Percentiles rank a stretch among this genome's conserved stretches.
These are phyloP conservation scores for Xylaria arbuscula DNA, from an alignment of 2,329 filamentous ascomycete species.

Conservation along the genomic window DNA sequence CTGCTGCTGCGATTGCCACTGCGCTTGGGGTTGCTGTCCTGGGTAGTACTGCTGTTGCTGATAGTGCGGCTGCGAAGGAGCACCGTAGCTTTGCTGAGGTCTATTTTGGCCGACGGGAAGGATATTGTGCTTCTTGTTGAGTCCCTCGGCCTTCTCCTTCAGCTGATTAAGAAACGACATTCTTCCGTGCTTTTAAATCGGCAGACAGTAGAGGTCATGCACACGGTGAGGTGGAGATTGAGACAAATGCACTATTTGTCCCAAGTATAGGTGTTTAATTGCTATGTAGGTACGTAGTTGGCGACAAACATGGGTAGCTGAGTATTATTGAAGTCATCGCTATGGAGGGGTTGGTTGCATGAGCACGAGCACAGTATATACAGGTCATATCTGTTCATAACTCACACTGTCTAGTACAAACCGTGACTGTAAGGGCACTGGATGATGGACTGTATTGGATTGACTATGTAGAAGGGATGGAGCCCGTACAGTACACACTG, in stretches of 20 bases:
- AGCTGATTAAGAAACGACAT: slow-evolving; percentile 53
- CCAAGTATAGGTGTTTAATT: background rate
- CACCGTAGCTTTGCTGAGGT: slow-evolving; percentile 38
- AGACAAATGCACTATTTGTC: background rate
- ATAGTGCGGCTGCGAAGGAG: slow-evolving; percentile 22
- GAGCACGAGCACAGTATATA: background rate
- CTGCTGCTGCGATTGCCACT: slow-evolving; percentile 26
- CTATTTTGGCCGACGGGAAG: slow-evolving; percentile 42
- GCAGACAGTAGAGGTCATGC: background rate
- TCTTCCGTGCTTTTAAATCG: slow-evolving; percentile 2
- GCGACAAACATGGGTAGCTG: background rate
- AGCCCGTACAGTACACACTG: too few species aligned
- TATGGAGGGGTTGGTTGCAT: slow-evolving; percentile 4
- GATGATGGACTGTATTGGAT: too few species aligned
- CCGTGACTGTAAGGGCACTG: too few species aligned
- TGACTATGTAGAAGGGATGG: too few species aligned
- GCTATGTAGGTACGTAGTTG: background rate
- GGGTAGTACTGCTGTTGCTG: slow-evolving; percentile 41
- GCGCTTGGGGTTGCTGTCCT: slow-evolving; percentile 39
- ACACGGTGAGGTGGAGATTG: background rate
- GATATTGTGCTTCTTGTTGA: slow-evolving; percentile 49
- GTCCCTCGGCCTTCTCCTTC: slow-evolving; percentile 54
- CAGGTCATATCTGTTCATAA: background rate
- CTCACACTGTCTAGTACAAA: background rate
- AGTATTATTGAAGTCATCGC: background rate